Evolutionary conservation across 2,329 filamentous ascomycete genomes (phyloP), one percentile per base, ranked within the genome.

Genomic region (Hymenoscyphus albidus): DNA sequence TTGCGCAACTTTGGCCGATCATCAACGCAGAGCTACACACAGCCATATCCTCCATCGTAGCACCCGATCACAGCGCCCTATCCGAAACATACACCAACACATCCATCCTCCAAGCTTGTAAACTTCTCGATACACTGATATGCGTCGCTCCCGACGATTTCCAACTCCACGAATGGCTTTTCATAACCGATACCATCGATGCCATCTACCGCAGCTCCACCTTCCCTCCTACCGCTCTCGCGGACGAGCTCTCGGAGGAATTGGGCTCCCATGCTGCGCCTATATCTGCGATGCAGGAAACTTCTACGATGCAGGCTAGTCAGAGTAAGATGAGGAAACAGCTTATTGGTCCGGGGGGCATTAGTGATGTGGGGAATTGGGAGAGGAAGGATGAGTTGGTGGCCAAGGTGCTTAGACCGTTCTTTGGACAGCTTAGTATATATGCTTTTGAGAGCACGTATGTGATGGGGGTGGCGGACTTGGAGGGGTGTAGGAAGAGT

Each of bases 161-260:
- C 78, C 95, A 98, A 77, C 85, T 98, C n/a, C 90, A 96, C 73
- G 92, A 97, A 80, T 99, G 95, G 95, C 85, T 98, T 3, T 99
- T 97, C 76, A 88, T 99, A 63, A 96, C 93, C 1, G 95, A 99
- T 77, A 98, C 94, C 14, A 93, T 97, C 69, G 95, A 99, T 72
- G 93, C 95, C 0, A 91, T 99, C 40, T 96, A 99, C 77, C 88
- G 91, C 13, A 88, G 92, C 0, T 79, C 86, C 14, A 80, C 82
- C 61, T 89, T 88, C 78, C 83, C 87, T 66, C 84, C 92, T 1
- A 80, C 90, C 2, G 92, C 92, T 2, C 83, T 98, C 5, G 89
- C 91, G 0, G 95, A 98, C 71, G 91, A 95, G 72, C 82, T 97
- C 9, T 89, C 91, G 0, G 91, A 96, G 70, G 88, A 88, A 63